Evolutionary conservation across 192 early-diverging fungal genomes (phyloP).

Genomic region (Coemansia sp.): DNA sequence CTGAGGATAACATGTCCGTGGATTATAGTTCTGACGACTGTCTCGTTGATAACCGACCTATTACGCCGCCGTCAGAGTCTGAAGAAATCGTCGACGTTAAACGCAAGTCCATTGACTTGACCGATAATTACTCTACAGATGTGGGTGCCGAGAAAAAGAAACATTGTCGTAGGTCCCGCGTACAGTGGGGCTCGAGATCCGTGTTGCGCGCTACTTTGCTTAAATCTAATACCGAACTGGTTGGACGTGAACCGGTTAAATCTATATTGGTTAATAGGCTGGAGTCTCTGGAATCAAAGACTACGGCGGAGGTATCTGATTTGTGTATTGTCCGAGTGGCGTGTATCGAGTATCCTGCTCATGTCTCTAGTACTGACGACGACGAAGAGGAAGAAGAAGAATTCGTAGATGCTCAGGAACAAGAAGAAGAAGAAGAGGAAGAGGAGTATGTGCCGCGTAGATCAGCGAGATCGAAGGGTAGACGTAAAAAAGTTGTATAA

Average conservation of each 20-base stretch:
- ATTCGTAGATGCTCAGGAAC: neutral
- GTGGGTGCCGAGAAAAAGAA: neutral
- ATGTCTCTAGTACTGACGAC: neutral
- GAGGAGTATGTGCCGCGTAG: conserved; percentile 13
- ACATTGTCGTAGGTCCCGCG: neutral
- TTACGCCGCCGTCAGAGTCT: neutral
- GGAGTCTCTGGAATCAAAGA: neutral
- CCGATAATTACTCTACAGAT: neutral
- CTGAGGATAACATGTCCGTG: neutral
- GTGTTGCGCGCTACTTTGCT: conserved; percentile 12
- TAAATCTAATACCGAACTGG: too few relatives aligned
- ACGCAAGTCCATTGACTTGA: conserved; percentile 32
- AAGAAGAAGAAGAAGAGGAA: neutral
- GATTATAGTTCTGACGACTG: neutral
- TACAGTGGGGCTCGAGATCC: conserved; percentile 41
- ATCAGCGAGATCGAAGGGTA: neutral
- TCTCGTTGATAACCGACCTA: conserved; percentile 12
- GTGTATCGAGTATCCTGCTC: conserved; percentile 36
- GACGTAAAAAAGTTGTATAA: conserved; percentile 11
- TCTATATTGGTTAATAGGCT: conserved; percentile 17
- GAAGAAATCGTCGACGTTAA: neutral
- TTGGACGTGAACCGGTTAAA: neutral
- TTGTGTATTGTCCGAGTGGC: conserved; percentile 32
- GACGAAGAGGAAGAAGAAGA: neutral
- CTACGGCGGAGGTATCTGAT: neutral